Evolutionary conservation across 768 basidiomycete genomes (phyloP).

Genomic region (Panaeolus papilionaceus): DNA sequence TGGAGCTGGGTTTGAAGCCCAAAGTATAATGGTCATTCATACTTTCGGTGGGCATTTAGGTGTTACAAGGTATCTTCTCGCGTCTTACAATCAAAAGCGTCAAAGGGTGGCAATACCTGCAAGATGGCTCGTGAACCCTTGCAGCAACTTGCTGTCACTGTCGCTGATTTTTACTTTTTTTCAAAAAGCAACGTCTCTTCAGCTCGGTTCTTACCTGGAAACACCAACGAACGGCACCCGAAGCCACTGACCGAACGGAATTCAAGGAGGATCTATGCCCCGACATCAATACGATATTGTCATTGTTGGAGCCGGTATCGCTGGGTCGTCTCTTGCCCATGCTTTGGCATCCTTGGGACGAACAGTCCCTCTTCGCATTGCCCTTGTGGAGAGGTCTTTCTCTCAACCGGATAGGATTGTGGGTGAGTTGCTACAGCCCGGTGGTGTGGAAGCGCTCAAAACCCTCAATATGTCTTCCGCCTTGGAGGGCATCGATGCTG

Average conservation of each 20-base stretch:
- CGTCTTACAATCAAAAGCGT: too few relatives aligned
- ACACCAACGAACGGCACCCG: too few relatives aligned
- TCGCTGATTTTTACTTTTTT: too few relatives aligned
- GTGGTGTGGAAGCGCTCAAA: conserved; percentile 78
- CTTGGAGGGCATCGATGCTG: conserved; percentile 86
- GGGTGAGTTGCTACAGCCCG: conserved; percentile 95
- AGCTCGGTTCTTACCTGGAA: too few relatives aligned
- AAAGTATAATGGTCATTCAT: too few relatives aligned
- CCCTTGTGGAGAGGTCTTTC: conserved; percentile 89
- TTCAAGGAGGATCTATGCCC: conserved; percentile 14
- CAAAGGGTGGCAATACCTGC: too few relatives aligned
- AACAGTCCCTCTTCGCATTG: conserved; percentile 71
- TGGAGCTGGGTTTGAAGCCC: too few relatives aligned
- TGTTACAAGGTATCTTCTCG: too few relatives aligned
- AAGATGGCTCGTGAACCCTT: too few relatives aligned
- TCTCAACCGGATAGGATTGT: conserved; percentile 97
- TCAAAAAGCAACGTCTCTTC: too few relatives aligned
- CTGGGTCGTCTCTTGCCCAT: conserved; percentile 87
- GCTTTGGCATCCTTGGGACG: conserved; percentile 61
- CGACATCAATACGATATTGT: conserved; percentile 67
- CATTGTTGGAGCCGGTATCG: conserved; percentile 93
- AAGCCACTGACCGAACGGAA: background rate
- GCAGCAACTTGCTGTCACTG: too few relatives aligned
- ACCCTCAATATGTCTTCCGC: conserved; percentile 78
- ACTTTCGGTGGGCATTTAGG: too few relatives aligned